These are phyloP conservation scores for Colletotrichum sojae DNA, from an alignment of 2,329 filamentous ascomycete species.

Conservation along the genomic window DNA sequence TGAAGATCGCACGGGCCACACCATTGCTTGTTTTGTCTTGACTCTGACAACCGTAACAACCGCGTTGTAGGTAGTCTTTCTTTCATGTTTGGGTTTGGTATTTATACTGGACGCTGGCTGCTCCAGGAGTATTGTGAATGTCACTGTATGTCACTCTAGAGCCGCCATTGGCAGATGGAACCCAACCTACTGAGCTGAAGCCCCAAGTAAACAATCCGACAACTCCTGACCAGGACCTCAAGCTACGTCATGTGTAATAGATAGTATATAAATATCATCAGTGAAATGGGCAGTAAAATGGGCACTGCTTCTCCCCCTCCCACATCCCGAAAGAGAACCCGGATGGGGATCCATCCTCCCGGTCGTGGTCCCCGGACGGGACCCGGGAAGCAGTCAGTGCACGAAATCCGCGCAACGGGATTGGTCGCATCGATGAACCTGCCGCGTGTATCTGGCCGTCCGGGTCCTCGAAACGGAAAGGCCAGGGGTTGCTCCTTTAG, in stretches of 20 bases:
- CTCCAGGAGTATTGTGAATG: not conserved
- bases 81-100: no score
- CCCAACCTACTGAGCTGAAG: no score
- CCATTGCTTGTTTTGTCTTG: no score
- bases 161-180: not conserved
- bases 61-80: no score
- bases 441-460: not conserved
- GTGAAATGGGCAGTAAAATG: not conserved
- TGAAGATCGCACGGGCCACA: no score
- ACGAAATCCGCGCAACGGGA: constrained; percentile 9
- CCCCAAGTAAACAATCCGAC: not conserved
- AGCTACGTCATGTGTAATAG: not conserved
- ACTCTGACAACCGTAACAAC: no score
- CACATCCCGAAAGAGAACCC: constrained; percentile 19
- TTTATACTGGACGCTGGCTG: no score
- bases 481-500: not conserved
- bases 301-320: not conserved
- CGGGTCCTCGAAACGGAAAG: constrained; percentile 16
- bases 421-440: not conserved
- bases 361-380: not conserved
- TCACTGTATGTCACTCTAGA: not conserved
- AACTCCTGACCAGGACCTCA: not conserved
- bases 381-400: constrained; percentile 13
- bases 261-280: not conserved
- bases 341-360: constrained; percentile 1